phyloP scores from a whole-genome alignment of 75 land plant species.

The Pinus albicaulis region DNA sequence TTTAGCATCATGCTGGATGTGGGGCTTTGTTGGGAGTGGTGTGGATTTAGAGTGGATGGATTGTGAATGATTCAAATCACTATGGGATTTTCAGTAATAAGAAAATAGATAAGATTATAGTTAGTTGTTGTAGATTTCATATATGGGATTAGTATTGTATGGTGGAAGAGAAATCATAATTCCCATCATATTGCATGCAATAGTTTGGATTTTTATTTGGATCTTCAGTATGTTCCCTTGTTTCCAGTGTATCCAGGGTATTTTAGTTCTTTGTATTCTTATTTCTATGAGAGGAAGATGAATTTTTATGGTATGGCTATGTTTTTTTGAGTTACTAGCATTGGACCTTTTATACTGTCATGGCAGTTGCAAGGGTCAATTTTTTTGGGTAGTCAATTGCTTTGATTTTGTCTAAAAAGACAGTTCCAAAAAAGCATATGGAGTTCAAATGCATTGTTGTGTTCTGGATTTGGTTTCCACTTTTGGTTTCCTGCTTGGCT shows the following conservation, averaged over 20 bases:
- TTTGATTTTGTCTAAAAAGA: constrained; percentile 38
- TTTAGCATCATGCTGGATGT: constrained; percentile 35
- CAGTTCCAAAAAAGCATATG: constrained; percentile 35
- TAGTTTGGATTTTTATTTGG: constrained; percentile 76
- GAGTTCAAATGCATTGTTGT: constrained; percentile 39
- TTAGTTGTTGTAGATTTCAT: constrained; percentile 57
- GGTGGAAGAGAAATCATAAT: constrained; percentile 88
- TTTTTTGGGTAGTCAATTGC: constrained; percentile 56
- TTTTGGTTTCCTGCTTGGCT: too few relatives aligned
- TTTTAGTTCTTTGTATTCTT: constrained; percentile 50
- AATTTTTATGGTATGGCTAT: constrained; percentile 49
- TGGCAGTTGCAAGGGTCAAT: constrained; percentile 65
- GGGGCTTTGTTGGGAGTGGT: constrained; percentile 49
- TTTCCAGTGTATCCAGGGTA: constrained; percentile 66
- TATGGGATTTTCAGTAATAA: constrained; percentile 37
- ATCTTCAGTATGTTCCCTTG: constrained; percentile 82
- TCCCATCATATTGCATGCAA: constrained; percentile 79
- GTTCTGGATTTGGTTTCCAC: too few relatives aligned
- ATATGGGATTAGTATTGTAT: constrained; percentile 62
- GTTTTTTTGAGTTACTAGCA: constrained; percentile 73
- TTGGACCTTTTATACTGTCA: constrained; percentile 73
- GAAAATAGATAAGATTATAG: constrained; percentile 25
- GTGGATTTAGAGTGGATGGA: constrained; percentile 72
- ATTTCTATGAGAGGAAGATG: constrained; percentile 60
- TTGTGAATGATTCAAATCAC: constrained; percentile 81